These are phyloP conservation scores for Neolentinus lepideus DNA, from an alignment of 1,284 basidiomycete genomes.

Conservation along the genomic window DNA sequence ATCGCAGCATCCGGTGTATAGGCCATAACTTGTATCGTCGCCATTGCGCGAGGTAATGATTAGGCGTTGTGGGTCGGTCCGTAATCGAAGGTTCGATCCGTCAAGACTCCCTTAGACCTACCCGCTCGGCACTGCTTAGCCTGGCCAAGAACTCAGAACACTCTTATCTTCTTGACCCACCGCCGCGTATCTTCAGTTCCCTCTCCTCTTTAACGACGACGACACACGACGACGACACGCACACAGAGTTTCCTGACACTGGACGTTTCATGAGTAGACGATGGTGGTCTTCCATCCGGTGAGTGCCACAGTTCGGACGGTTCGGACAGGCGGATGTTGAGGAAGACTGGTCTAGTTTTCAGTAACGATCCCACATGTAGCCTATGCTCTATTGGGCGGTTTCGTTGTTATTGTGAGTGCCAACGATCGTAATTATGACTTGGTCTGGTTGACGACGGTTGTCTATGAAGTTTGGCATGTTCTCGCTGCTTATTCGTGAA, in stretches of 20 bases:
- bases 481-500: constrained; percentile 90
- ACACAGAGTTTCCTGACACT: not conserved
- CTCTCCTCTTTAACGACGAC: not conserved
- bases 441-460: not conserved
- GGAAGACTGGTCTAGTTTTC: constrained; percentile 42
- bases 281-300: constrained; percentile 2
- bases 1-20: not conserved
- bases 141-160: not conserved
- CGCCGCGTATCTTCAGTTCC: not conserved
- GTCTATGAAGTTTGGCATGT: constrained; percentile 78
- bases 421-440: constrained; percentile 2
- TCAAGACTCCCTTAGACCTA: not conserved
- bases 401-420: constrained; percentile 69
- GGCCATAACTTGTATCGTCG: not conserved
- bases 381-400: constrained; percentile 80
- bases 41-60: not conserved
- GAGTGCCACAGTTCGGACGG: not conserved
- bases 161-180: not conserved
- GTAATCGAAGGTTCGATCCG: not conserved
- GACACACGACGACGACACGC: not conserved
- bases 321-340: not conserved
- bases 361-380: constrained; percentile 62
- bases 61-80: not conserved
- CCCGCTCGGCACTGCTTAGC: not conserved
- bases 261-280: not conserved